Base-by-base conservation (phyloP, 176 grass and related monocot species). In the Triticum dicoccoides region DNA sequence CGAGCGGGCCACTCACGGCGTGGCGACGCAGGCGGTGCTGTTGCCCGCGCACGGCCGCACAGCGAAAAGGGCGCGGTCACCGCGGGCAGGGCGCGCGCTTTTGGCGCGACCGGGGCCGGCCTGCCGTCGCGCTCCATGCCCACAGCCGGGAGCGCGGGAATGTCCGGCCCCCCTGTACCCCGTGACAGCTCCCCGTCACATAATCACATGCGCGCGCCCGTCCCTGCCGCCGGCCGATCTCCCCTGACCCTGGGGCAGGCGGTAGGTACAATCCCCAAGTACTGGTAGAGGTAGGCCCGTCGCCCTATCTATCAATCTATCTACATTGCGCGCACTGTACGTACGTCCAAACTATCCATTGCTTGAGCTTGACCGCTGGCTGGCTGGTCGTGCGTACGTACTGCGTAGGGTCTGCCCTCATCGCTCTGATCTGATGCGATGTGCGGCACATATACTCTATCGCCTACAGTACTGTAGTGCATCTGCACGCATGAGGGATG, bases 141-240 rank as follows among this genome's bases (percentile, higher is more conserved):
- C 81, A 81, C 79, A 62, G 79, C 24, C 65, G 12, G 79, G 37
- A 38, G 37, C 37, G 27, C 65, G 79, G 8, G 62, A 45, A 49
- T 66, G 79, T 67, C 79, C 62, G 79, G 15, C 6, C 21, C 23
- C 21, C 12, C 21, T 82, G 79, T 11, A 6, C 58, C 14, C 41
- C 13, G 73, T 85, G 83, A 65, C 52, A 34, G 73, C 73, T 66
- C 70, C 82, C 38, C 70, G 73, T 23, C 83, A 3, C 12, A 4
- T 3, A 3, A 2, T 51, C 42, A 77, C 65, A 73, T 62, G 49
- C 49, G 49, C 65, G 71, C 73, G 27, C 42, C 41, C 20, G 8
- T 65, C 61, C 37, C 61, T 9, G 54, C 13, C 77, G 77, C 77
- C 77, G 12, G 24, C n/a, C 2, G 32, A 69, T 37, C 66, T 20